Conservation (phyloP, 2,329 filamentous ascomycete genomes). For the Fusarium pseudonygamai region DNA sequence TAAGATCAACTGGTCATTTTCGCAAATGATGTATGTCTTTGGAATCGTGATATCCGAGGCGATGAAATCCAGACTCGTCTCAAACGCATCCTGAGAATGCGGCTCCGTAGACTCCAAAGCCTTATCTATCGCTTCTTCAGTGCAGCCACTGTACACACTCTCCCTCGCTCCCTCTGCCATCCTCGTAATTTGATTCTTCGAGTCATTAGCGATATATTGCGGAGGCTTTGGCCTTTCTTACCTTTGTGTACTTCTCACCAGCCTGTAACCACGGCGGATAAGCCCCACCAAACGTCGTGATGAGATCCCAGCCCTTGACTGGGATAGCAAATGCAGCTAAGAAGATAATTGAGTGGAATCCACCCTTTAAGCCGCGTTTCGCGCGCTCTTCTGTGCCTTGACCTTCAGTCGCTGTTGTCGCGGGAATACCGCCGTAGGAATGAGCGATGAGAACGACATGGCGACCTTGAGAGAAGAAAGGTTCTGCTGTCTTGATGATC, state of each 20-base stretch:
- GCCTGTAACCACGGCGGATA: conserved; percentile 8
- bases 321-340: conserved; percentile 18
- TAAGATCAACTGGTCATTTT: neutral
- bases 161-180: neutral
- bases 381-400: conserved; percentile 1
- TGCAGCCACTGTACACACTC: neutral
- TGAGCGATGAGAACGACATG: conserved; percentile 15
- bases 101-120: neutral
- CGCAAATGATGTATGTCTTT: conserved; percentile 15
- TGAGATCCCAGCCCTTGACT: conserved; percentile 19
- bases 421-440: conserved; percentile 22
- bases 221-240: fast-evolving
- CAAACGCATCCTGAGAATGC: conserved; percentile 21
- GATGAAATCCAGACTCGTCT: conserved; percentile 16
- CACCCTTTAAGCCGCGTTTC: neutral
- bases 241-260: conserved; percentile 6
- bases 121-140: neutral
- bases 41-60: conserved; percentile 2
- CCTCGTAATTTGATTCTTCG: neutral
- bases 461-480: neutral
- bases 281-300: conserved; percentile 7
- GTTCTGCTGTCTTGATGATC: neutral
- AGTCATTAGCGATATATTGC: neutral
- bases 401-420: neutral
- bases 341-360: conserved; percentile 10